Evolutionary conservation across 768 basidiomycete species (phyloP).

Genomic region (Tricholoma flavovirens): DNA sequence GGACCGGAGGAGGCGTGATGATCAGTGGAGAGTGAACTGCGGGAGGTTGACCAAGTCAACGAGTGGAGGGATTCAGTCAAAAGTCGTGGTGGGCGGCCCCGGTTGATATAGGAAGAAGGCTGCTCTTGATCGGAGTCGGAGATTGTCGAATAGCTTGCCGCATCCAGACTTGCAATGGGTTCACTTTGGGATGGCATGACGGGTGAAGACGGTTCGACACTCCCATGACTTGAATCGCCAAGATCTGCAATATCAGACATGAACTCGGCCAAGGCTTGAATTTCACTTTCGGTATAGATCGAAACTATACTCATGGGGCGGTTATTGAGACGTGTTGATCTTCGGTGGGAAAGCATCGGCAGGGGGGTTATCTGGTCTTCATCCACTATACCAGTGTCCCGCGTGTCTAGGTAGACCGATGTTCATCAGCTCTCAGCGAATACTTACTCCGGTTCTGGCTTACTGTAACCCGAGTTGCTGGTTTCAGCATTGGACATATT

Average conservation of each 20-base stretch:
- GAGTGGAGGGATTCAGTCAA: slow-evolving; percentile 30
- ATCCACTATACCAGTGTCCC: background rate
- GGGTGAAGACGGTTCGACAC: background rate
- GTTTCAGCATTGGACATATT: slow-evolving; percentile 21
- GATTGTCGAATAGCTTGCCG: slow-evolving; percentile 6
- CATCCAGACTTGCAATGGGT: slow-evolving; percentile 5
- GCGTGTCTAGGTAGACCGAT: background rate
- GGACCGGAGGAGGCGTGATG: slow-evolving; percentile 19
- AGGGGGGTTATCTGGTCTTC: slow-evolving; percentile 22
- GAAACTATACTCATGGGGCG: slow-evolving; percentile 41
- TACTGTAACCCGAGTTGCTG: slow-evolving; percentile 25
- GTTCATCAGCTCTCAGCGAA: slow-evolving; percentile 4
- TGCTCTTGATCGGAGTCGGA: slow-evolving; percentile 15
- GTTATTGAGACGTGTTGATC: slow-evolving; percentile 19
- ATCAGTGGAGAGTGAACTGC: slow-evolving; percentile 26
- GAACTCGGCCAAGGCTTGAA: slow-evolving; percentile 45
- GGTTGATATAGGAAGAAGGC: slow-evolving; percentile 10
- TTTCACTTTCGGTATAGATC: slow-evolving; percentile 42
- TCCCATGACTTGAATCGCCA: background rate
- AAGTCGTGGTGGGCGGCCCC: slow-evolving; percentile 19
- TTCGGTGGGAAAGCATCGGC: slow-evolving; percentile 16
- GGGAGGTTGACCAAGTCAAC: slow-evolving; percentile 36
- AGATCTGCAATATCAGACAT: slow-evolving; percentile 27
- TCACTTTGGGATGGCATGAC: background rate
- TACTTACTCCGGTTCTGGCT: slow-evolving; percentile 4